Evolutionary conservation across 495 filamentous ascomycete genomes (phyloP), one percentile per base, ranked within the genome.

Genomic region (Durotheca rogersii): DNA sequence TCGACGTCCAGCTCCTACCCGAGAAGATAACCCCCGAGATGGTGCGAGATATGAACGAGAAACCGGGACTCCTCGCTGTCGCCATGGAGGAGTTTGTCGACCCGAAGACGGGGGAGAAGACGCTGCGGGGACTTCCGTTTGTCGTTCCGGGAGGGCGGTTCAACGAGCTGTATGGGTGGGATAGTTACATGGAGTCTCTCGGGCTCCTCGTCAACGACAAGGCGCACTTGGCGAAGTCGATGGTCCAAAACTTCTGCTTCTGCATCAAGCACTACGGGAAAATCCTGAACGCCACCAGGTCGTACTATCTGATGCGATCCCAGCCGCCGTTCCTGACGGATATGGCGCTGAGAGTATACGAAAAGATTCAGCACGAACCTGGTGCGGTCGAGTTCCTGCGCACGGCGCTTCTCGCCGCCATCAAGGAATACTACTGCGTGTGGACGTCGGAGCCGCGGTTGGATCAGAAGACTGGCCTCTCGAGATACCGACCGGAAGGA

Each of bases 251-350:
- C 71, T 97, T 97, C 69, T 91, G 87, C 67, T 98, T 98, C 72
- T 91, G 88, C 72, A 96, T 98, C 70, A 84, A 89, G 69, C 94
- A 98, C 69, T 98, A 98, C 65, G 92, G 89, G 46, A 98, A 96
- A 71, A 92, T 97, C 48, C 82, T 96, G 53, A 98, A 97, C 68
- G 93, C 93, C 14, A 98, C 93, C 21, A 84, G 93, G 27, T 87
- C 90, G 7, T 98, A 98, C 77, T 97, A 97, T 61, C 82, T 97
- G 30, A 84, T 80, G 35, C 84, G 93, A 41, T 93, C 94, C 0
- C 93, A 98, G 69, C 93, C 93, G 1, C 94, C 93, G 14, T 97
- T 98, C 72, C 74, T 98, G 35, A 97, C 94, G 17, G 94, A 97
- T 70, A 95, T 98, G 88, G 89, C 94, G 4, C 73, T 96, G 37